Evolutionary conservation across 257 asterid genomes (phyloP).

Genomic region (Petunia secreta): DNA sequence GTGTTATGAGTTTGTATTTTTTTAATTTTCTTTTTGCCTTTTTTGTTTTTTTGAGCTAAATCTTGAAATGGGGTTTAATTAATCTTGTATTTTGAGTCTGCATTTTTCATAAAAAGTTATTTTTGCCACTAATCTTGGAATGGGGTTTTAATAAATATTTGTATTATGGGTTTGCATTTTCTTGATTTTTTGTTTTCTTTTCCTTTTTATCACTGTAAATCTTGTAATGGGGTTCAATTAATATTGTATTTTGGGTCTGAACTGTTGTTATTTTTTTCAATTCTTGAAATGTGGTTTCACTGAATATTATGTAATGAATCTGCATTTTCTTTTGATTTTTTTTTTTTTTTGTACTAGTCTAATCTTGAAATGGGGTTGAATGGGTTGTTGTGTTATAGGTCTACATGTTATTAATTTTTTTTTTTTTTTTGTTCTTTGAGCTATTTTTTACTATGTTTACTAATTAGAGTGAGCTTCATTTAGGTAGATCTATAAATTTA

Average conservation of each 20-base stretch:
- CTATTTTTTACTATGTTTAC: neutral
- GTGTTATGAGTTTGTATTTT: constrained; percentile 24
- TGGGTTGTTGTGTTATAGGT: constrained; percentile 3
- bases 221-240: neutral
- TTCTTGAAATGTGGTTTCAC: neutral
- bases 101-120: neutral
- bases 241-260: neutral
- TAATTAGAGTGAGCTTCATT: constrained; percentile 2
- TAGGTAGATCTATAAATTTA: neutral
- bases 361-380: neutral
- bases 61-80: neutral
- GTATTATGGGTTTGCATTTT: neutral
- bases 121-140: neutral
- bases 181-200: no score
- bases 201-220: no score
- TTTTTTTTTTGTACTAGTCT: no score
- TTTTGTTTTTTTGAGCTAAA: neutral
- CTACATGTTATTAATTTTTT: neutral
- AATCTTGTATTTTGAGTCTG: neutral
- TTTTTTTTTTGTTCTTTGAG: neutral
- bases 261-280: constrained; percentile 12
- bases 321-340: neutral
- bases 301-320: neutral
- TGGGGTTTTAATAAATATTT: neutral
- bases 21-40: neutral